Conservation (phyloP, 2,329 filamentous ascomycete species). For the Pseudogymnoascus sp. region DNA sequence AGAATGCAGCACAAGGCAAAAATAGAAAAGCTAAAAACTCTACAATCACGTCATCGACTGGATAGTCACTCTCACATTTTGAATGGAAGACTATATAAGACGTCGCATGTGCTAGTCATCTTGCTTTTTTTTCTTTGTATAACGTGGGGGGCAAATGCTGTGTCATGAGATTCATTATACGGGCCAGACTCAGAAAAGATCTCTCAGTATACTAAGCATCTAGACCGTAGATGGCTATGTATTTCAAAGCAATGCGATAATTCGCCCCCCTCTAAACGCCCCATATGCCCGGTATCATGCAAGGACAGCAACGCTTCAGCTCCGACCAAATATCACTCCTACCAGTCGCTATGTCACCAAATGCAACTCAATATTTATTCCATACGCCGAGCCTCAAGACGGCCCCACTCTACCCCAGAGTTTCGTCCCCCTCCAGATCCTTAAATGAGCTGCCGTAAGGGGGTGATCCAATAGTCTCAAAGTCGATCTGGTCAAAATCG, state of each 20-base stretch:
- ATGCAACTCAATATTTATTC: neutral
- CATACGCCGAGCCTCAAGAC: conserved; percentile 1
- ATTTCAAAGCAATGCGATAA: conserved; percentile 4
- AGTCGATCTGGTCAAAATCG: neutral
- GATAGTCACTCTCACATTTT: neutral
- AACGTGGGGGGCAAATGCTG: neutral
- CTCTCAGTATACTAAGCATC: neutral
- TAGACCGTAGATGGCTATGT: neutral
- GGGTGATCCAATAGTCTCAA: neutral
- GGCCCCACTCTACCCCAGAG: conserved; percentile 7
- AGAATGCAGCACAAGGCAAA: neutral
- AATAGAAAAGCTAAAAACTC: conserved; percentile 5
- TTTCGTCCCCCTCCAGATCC: conserved; percentile 5
- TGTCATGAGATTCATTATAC: neutral
- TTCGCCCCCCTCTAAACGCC: neutral
- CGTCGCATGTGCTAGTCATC: neutral
- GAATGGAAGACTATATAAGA: conserved; percentile 3
- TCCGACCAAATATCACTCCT: conserved; percentile 3
- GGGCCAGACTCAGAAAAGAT: neutral
- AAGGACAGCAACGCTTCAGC: conserved; percentile 7
- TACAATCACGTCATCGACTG: conserved; percentile 3
- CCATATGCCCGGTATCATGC: conserved; percentile 7
- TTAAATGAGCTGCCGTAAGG: neutral
- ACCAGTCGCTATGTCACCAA: neutral
- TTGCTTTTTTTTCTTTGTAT: neutral